phyloP scores from a whole-genome alignment of 129 eudicot species.

The Tanacetum coccineum region DNA sequence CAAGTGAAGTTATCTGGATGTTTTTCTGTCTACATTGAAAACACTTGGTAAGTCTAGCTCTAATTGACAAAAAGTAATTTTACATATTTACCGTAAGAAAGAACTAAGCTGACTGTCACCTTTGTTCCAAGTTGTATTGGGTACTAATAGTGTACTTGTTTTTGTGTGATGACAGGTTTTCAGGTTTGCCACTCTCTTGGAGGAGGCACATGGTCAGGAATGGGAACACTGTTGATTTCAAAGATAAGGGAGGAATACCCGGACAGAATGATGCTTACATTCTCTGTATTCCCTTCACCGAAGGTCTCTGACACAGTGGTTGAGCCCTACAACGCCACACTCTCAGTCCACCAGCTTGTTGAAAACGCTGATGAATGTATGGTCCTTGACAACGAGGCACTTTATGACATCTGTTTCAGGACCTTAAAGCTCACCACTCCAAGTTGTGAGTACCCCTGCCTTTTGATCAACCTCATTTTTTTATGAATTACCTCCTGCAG shows the following conservation, averaged over 20 bases:
- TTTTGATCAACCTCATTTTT: not conserved
- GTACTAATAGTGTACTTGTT: not conserved
- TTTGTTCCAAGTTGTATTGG: not conserved
- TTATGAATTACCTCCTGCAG: no score
- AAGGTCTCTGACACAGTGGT: slow-evolving; percentile 52
- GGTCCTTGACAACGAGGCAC: slow-evolving; percentile 52
- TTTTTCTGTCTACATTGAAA: no score
- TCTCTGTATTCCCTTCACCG: slow-evolving; percentile 47
- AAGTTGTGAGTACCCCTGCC: slow-evolving; percentile 32
- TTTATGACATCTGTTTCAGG: slow-evolving; percentile 45
- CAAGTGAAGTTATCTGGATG: no score
- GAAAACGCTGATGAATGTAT: slow-evolving; percentile 54
- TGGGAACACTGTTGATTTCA: slow-evolving; percentile 52
- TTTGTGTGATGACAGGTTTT: slow-evolving; percentile 28
- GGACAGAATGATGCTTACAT: slow-evolving; percentile 54
- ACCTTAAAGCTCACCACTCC: slow-evolving; percentile 46
- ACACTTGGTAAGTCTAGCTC: no score
- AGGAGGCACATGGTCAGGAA: slow-evolving; percentile 55
- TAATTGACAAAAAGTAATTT: not conserved
- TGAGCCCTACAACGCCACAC: slow-evolving; percentile 46
- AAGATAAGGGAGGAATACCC: slow-evolving; percentile 54
- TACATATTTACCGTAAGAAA: not conserved
- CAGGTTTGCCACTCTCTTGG: slow-evolving; percentile 54
- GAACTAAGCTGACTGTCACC: not conserved
- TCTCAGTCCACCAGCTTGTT: slow-evolving; percentile 49